A percentile compares a stretch with the other conserved stretches of the same genome.
These are phyloP conservation scores for Rosa multiflora DNA, from an alignment of 306 rosid genomes.

Conservation along the genomic window DNA sequence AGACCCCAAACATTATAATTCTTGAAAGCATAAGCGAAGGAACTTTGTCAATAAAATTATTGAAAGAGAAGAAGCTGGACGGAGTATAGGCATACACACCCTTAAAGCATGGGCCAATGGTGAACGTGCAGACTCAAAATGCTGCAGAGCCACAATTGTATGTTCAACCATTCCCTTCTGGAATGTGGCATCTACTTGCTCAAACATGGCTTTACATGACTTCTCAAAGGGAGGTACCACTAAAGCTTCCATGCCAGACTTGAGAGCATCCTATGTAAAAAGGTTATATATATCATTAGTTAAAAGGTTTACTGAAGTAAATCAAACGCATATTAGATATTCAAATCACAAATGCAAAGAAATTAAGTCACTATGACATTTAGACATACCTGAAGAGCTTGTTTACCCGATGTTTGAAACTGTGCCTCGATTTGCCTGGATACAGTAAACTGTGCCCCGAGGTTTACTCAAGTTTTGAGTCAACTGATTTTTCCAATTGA, in stretches of 20 bases:
- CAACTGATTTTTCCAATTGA: no score
- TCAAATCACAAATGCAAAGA: no score
- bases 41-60: background rate
- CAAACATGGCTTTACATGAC: conserved; percentile 95
- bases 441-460: no score
- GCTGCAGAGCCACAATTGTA: conserved; percentile 71
- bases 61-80: background rate
- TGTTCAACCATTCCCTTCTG: conserved; percentile 97
- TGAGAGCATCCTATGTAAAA: conserved; percentile 82
- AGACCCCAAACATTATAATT: background rate
- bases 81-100: conserved; percentile 43
- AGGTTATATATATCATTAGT: no score
- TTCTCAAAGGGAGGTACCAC: conserved; percentile 88
- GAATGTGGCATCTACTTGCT: conserved; percentile 89
- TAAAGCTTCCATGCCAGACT: conserved; percentile 73
- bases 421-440: no score
- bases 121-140: conserved; percentile 71
- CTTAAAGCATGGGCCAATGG: conserved; percentile 79
- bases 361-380: no score
- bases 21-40: background rate
- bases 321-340: no score
- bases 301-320: no score
- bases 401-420: no score
- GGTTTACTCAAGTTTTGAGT: no score
- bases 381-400: no score